These are phyloP conservation scores for Globisporangium mamillatum DNA, from an alignment of 352 stramenopile species.

Conservation along the genomic window DNA sequence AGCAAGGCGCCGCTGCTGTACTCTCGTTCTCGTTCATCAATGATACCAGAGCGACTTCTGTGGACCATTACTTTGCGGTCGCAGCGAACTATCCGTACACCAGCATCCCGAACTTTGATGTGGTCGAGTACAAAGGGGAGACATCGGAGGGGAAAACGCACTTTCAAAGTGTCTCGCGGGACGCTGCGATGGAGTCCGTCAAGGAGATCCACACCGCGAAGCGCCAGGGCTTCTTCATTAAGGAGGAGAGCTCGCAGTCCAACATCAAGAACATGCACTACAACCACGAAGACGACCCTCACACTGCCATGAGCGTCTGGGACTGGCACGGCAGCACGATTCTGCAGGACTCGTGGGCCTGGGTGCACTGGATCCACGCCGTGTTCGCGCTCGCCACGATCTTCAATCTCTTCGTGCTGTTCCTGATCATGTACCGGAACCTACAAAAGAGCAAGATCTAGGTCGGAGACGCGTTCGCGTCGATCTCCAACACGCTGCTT, in stretches of 20 bases:
- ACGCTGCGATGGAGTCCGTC: not conserved
- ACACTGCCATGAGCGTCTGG: not conserved
- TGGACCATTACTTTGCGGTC: constrained; percentile 26
- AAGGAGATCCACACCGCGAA: constrained; percentile 26
- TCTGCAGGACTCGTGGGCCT: constrained; percentile 19
- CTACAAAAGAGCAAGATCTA: constrained; percentile 27
- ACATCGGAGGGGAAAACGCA: not conserved
- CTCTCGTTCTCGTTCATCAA: constrained; percentile 24
- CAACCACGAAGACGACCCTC: too few relatives aligned
- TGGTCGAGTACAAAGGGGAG: constrained; percentile 14
- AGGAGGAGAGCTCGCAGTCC: constrained; percentile 22
- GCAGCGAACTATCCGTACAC: constrained; percentile 27
- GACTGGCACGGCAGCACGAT: not conserved
- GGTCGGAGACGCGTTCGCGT: constrained; percentile 38
- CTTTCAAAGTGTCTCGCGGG: not conserved
- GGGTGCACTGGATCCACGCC: constrained; percentile 28
- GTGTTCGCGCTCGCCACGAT: constrained; percentile 28
- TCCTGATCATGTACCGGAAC: constrained; percentile 32
- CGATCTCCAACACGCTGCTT: constrained; percentile 30
- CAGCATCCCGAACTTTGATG: too few relatives aligned
- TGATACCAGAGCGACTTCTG: constrained; percentile 15
- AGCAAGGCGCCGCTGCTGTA: constrained; percentile 19
- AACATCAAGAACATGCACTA: constrained; percentile 28
- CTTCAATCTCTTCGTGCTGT: constrained; percentile 25
- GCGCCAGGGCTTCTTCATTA: constrained; percentile 34